These are phyloP conservation scores for Citrus reticulata DNA, from an alignment of 345 rosid genomes.

Conservation along the genomic window DNA sequence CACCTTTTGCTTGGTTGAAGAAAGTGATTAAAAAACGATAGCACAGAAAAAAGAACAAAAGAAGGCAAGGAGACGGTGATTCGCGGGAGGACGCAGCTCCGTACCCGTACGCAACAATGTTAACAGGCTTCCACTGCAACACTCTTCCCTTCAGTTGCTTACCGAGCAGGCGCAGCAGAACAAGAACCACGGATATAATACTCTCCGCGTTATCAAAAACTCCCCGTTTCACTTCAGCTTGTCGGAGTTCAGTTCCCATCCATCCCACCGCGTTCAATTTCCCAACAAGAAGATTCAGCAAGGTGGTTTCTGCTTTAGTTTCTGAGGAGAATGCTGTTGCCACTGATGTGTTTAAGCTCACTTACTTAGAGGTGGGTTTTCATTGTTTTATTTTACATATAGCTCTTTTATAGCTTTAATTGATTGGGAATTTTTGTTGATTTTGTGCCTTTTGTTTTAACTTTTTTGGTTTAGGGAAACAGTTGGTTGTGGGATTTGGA, in stretches of 20 bases:
- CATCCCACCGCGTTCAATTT: slow-evolving; percentile 27
- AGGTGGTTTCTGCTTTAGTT: slow-evolving; percentile 47
- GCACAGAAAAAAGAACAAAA: background rate
- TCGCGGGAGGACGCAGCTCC: slow-evolving; percentile 6
- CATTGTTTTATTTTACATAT: background rate
- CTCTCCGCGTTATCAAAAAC: slow-evolving; percentile 24
- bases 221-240: slow-evolving; percentile 11
- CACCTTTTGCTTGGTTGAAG: background rate
- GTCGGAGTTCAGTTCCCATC: slow-evolving; percentile 11
- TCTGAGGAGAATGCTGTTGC: slow-evolving; percentile 61
- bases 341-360: slow-evolving; percentile 56
- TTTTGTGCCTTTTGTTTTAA: slow-evolving; percentile 3
- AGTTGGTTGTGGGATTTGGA: slow-evolving; percentile 88
- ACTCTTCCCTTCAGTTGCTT: slow-evolving; percentile 23
- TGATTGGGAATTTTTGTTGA: background rate
- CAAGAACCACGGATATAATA: slow-evolving; percentile 17
- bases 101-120: background rate
- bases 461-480: slow-evolving; percentile 50
- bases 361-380: slow-evolving; percentile 72
- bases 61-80: background rate
- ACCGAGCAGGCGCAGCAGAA: slow-evolving; percentile 3
- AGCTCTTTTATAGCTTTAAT: background rate
- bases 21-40: background rate
- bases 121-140: slow-evolving; percentile 34
- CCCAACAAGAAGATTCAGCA: slow-evolving; percentile 22